Percentiles rank a stretch among this genome's conserved stretches.
Evolutionary conservation across 768 basidiomycete species (phyloP).

Genomic region (Boletus rubescentipes): DNA sequence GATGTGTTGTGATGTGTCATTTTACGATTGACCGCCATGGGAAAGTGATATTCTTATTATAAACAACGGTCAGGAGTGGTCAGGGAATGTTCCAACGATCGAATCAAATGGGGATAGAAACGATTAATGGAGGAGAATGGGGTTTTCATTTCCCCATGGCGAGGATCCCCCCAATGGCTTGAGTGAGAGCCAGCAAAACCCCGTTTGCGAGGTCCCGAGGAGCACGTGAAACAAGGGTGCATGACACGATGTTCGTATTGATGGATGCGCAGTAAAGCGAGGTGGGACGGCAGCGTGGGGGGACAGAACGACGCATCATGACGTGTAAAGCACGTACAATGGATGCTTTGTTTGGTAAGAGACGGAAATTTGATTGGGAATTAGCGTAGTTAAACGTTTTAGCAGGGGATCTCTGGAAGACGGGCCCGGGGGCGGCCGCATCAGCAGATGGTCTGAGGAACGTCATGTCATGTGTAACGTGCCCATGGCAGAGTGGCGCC

Average conservation of each 20-base stretch:
- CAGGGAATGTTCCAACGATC: slow-evolving; percentile 11
- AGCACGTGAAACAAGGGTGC: slow-evolving; percentile 21
- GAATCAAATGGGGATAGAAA: slow-evolving; percentile 19
- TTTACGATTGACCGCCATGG: slow-evolving; percentile 20
- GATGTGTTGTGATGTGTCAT: slow-evolving; percentile 6
- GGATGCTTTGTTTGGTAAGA: slow-evolving; percentile 17
- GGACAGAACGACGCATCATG: slow-evolving; percentile 11
- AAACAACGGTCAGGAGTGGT: background rate
- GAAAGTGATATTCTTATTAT: slow-evolving; percentile 19
- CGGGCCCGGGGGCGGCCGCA: slow-evolving; percentile 12
- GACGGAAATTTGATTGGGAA: slow-evolving; percentile 26
- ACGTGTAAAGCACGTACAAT: slow-evolving; percentile 15
- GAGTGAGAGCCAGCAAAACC: slow-evolving; percentile 5
- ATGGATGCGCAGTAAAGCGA: background rate
- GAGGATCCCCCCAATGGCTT: slow-evolving; percentile 5
- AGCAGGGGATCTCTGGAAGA: slow-evolving; percentile 20
- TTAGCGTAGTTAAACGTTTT: slow-evolving; percentile 35
- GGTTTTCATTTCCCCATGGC: slow-evolving; percentile 14
- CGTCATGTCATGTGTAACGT: background rate
- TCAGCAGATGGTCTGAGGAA: background rate
- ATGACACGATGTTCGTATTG: background rate
- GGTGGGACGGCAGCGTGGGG: slow-evolving; percentile 4
- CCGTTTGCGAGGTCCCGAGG: slow-evolving; percentile 26
- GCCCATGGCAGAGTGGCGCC: background rate
- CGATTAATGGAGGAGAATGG: slow-evolving; percentile 9